Conservation (phyloP, 495 filamentous ascomycete species). For the Penicillium lividum region DNA sequence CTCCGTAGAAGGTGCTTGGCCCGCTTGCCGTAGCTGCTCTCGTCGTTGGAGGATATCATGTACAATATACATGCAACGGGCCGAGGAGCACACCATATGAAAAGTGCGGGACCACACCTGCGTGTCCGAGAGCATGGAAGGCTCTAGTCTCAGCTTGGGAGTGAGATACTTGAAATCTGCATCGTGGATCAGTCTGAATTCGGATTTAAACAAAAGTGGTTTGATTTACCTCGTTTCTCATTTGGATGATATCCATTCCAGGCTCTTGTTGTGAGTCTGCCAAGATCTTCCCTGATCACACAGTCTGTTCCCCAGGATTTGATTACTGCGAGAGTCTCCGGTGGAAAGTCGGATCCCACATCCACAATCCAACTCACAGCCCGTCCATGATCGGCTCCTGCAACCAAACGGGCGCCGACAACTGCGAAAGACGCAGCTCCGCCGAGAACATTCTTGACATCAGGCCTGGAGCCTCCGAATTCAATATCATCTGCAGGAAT, state of each 20-base stretch:
- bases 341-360: conserved; percentile 81
- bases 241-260: conserved; percentile 81
- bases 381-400: conserved; percentile 42
- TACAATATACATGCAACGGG: conserved; percentile 74
- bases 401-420: conserved; percentile 85
- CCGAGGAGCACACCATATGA: conserved; percentile 83
- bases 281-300: conserved; percentile 62
- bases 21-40: conserved; percentile 33
- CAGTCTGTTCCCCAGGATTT: conserved; percentile 71
- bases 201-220: neutral
- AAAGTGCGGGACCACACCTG: conserved; percentile 73
- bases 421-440: conserved; percentile 86
- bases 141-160: conserved; percentile 76
- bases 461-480: conserved; percentile 55
- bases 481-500: conserved; percentile 80
- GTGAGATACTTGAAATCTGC: conserved; percentile 85
- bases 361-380: conserved; percentile 92
- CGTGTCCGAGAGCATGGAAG: conserved; percentile 52
- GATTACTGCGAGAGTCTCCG: conserved; percentile 60
- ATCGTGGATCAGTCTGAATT: conserved; percentile 30
- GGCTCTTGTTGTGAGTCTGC: conserved; percentile 78
- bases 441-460: conserved; percentile 72
- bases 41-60: conserved; percentile 57
- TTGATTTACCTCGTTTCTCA: conserved; percentile 54
- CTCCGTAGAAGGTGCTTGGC: conserved; percentile 25